These are phyloP conservation scores for Globisporangium echinulatum DNA, from an alignment of 352 stramenopile species.

Conservation along the genomic window DNA sequence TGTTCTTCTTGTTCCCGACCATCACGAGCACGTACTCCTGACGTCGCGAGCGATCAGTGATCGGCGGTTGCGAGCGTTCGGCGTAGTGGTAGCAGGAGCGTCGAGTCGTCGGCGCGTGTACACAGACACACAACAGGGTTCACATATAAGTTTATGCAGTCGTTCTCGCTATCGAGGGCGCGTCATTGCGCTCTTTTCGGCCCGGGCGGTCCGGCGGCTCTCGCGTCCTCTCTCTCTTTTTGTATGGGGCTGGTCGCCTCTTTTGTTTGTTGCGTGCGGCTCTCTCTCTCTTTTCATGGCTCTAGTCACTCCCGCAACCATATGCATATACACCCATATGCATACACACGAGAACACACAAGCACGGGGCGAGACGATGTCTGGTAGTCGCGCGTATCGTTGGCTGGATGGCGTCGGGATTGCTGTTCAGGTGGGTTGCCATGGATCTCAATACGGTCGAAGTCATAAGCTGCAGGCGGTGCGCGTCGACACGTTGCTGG, in stretches of 20 bases:
- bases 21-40: conserved; percentile 85
- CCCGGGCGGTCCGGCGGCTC: conserved; percentile 8
- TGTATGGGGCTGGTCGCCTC: conserved; percentile 2
- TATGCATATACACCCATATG: conserved; percentile 2
- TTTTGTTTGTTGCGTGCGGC: conserved; percentile 19
- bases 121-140: conserved; percentile 25
- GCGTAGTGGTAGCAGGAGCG: too few species aligned
- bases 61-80: too few species aligned
- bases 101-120: conserved; percentile 7
- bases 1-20: conserved; percentile 85
- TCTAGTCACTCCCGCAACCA: conserved; percentile 4
- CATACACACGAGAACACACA: not conserved
- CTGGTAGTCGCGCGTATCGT: not conserved
- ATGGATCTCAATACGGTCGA: too few species aligned
- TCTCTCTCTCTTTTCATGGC: conserved; percentile 5
- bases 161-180: not conserved
- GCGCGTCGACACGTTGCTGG: not conserved
- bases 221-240: conserved; percentile 6
- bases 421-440: too few species aligned
- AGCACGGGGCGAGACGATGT: not conserved
- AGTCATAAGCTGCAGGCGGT: not conserved
- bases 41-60: not conserved
- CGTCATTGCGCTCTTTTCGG: not conserved
- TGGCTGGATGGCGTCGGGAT: not conserved
- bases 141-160: conserved; percentile 11